Percentiles rank a stretch among this genome's conserved stretches.
Conservation (phyloP, 768 basidiomycete genomes). For the Phaeotremella fagi region DNA sequence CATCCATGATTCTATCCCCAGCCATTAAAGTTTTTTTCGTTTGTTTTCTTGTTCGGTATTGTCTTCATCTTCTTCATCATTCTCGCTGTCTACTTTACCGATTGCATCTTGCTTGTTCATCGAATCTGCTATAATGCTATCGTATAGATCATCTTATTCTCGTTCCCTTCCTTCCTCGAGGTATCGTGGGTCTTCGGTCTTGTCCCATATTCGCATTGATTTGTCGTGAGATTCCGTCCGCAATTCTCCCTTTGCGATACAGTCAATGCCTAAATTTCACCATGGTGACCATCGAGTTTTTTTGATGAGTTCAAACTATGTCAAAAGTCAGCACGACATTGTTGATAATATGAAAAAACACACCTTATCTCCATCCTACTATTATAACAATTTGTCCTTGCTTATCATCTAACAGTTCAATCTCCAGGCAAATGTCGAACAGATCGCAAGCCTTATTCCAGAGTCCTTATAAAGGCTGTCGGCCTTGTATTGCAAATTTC, state of each 20-base stretch:
- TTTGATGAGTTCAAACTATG: not conserved
- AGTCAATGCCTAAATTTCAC: slow-evolving; percentile 91
- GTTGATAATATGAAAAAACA: no score
- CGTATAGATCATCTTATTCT: slow-evolving; percentile 87
- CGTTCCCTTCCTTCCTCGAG: slow-evolving; percentile 97
- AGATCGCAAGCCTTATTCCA: slow-evolving; percentile 89
- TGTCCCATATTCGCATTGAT: slow-evolving; percentile 98
- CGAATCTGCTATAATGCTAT: slow-evolving; percentile 66
- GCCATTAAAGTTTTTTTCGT: no score
- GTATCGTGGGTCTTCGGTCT: slow-evolving; percentile 96
- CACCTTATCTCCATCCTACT: slow-evolving; percentile 99
- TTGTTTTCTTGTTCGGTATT: no score
- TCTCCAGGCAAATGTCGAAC: slow-evolving; percentile 93
- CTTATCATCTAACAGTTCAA: slow-evolving; percentile 92
- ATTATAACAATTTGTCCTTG: slow-evolving; percentile 89
- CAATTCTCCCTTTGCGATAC: slow-evolving; percentile 84
- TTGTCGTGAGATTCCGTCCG: slow-evolving; percentile 97
- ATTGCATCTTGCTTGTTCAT: slow-evolving; percentile 63
- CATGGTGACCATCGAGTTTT: slow-evolving; percentile 89
- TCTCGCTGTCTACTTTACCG: no score
- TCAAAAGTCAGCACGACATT: slow-evolving; percentile 9
- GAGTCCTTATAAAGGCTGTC: slow-evolving; percentile 83
- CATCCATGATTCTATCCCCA: no score
- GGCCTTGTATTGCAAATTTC: slow-evolving; percentile 98
- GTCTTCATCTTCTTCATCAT: no score